These are phyloP conservation scores for Pulveroboletus sp. DNA, from an alignment of 1,284 basidiomycete species.

Conservation along the genomic window DNA sequence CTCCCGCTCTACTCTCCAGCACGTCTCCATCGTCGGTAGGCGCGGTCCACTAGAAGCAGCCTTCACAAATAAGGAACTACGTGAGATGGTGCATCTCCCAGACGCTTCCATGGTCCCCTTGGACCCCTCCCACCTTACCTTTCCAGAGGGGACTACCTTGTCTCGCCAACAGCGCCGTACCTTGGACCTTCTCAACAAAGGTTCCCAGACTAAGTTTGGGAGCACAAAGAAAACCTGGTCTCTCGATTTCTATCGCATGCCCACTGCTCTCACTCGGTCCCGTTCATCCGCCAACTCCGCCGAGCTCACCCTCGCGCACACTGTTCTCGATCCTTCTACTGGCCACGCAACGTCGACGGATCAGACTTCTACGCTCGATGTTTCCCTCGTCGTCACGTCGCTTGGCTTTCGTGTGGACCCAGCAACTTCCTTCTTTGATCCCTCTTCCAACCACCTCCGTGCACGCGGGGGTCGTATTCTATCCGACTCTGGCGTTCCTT, in stretches of 20 bases:
- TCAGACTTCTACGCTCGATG: constrained; percentile 50
- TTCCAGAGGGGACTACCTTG: constrained; percentile 40
- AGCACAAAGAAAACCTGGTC: constrained; percentile 70
- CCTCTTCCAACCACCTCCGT: constrained; percentile 54
- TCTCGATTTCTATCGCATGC: constrained; percentile 79
- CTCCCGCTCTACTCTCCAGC: constrained; percentile 60
- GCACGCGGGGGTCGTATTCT: constrained; percentile 55
- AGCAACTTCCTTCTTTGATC: constrained; percentile 52
- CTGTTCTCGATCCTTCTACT: constrained; percentile 52
- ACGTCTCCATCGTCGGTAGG: constrained; percentile 84
- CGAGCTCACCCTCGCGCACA: constrained; percentile 59
- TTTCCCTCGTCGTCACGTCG: constrained; percentile 85
- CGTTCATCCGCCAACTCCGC: constrained; percentile 32
- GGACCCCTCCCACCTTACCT: constrained; percentile 44
- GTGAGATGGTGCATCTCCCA: constrained; percentile 84
- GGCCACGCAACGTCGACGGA: constrained; percentile 63
- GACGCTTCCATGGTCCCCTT: constrained; percentile 71
- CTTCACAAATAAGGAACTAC: constrained; percentile 92
- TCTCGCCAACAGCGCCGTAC: constrained; percentile 70
- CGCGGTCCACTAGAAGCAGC: constrained; percentile 89
- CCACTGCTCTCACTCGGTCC: constrained; percentile 50
- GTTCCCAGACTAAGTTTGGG: constrained; percentile 54
- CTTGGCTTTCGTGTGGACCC: constrained; percentile 86
- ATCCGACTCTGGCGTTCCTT: constrained; percentile 41
- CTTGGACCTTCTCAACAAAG: constrained; percentile 68